phyloP scores from a whole-genome alignment of 192 early-diverging fungal genomes.

The Funneliformis mosseae region DNA sequence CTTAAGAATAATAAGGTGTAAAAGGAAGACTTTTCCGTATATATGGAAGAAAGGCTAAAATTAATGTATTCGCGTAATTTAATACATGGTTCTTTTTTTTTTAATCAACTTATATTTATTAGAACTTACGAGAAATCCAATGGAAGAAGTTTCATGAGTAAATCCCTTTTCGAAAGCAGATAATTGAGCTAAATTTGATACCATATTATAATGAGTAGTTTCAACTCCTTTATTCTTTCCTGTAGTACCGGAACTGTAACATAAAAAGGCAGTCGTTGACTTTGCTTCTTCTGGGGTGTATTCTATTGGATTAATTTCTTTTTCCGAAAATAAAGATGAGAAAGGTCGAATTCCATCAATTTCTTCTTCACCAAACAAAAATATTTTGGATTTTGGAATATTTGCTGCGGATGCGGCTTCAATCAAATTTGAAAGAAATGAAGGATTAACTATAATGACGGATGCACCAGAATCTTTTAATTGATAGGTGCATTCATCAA shows the following conservation, averaged over 20 bases:
- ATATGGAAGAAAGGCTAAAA: too few species aligned
- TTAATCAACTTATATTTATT: slow-evolving; percentile 51
- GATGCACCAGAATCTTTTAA: slow-evolving; percentile 69
- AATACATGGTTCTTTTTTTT: too few species aligned
- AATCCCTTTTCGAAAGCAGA: slow-evolving; percentile 45
- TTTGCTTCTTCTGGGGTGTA: slow-evolving; percentile 36
- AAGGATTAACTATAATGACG: slow-evolving; percentile 58
- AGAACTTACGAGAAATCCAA: slow-evolving; percentile 49
- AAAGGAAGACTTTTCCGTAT: too few species aligned
- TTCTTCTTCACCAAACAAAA: slow-evolving; percentile 50
- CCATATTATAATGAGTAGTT: slow-evolving; percentile 80
- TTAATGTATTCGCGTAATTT: not conserved
- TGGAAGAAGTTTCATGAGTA: slow-evolving; percentile 34
- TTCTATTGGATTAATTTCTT: slow-evolving; percentile 35
- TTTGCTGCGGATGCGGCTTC: slow-evolving; percentile 39
- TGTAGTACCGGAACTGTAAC: slow-evolving; percentile 67
- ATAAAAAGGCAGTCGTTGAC: slow-evolving; percentile 58
- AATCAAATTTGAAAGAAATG: slow-evolving; percentile 37
- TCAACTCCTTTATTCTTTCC: slow-evolving; percentile 83
- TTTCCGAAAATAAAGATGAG: slow-evolving; percentile 31
- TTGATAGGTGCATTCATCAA: slow-evolving; percentile 75
- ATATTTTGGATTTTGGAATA: slow-evolving; percentile 43
- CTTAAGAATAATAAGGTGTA: too few species aligned
- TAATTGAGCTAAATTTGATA: slow-evolving; percentile 71
- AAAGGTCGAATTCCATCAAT: slow-evolving; percentile 42